Base-by-base conservation (phyloP, 768 basidiomycete species). In the Hydnomerulius pinastri region DNA sequence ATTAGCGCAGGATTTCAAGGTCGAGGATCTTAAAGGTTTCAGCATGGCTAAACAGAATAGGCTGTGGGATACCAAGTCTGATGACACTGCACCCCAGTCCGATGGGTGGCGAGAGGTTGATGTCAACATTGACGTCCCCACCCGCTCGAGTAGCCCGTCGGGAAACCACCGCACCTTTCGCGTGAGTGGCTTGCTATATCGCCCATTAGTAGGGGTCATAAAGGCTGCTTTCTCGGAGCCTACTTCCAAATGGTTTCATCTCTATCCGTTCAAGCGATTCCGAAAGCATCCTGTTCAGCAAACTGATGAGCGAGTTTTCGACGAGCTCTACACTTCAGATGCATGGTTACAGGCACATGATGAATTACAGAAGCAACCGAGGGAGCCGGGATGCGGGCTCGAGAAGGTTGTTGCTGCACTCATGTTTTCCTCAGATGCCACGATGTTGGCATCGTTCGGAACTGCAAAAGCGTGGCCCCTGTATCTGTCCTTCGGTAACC, bases 401-500 rank as follows among this genome's bases (percentile, higher is more conserved):
- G 55, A 60, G 24, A 9, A 13, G 18, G 38, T 52, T 21, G 25
- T 52, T n/a, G 37, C 50, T n/a, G 44, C 20, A 1, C 25, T 53
- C 4, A 48, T 53, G 48, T 33, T 52, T 13, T 46, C 12, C 9
- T 52, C 44, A 0, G 44, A 52, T 12, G 21, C 44, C 6, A 52
- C 27, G 6, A n/a, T 20, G 9, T 30, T 52, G 4, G 18, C 32
- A 48, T 55, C 66, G 24, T 73, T 73, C 50, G 69, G 72, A 2
- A 67, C 38, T 11, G 67, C 67, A 0, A 61, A 58, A 28, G 54
- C 53, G 5, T 79, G 74, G 78, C 77, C 75, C 2, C 27, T 74
- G 0, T 79, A 78, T 46, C 32, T 69, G 0, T 71, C 51, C 37
- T 63, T 75, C 25, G 75, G 73, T 1, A 73, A 72, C 41, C 58